Conservation (phyloP, 192 early-diverging fungal species). For the Coemansia sp. region DNA sequence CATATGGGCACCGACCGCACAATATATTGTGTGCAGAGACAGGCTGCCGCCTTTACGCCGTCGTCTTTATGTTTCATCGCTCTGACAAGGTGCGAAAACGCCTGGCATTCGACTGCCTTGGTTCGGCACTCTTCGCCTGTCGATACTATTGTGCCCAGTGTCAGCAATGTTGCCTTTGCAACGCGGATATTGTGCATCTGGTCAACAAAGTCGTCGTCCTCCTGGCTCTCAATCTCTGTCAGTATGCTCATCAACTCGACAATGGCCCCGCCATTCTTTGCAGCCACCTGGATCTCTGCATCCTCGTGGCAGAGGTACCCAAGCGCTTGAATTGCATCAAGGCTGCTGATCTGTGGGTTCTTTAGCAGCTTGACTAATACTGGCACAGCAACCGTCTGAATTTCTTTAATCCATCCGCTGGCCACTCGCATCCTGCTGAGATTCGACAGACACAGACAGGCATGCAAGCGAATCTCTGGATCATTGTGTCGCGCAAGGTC, state of each 20-base stretch:
- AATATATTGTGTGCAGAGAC: constrained; percentile 51
- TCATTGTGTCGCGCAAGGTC: constrained; percentile 34
- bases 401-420: constrained; percentile 14
- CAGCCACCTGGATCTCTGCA: constrained; percentile 44
- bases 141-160: constrained; percentile 51
- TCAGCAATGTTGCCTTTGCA: constrained; percentile 27
- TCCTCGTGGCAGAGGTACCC: constrained; percentile 55
- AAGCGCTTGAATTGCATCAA: constrained; percentile 34
- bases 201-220: constrained; percentile 43
- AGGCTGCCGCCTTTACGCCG: constrained; percentile 41
- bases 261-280: constrained; percentile 40
- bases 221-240: constrained; percentile 26
- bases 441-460: constrained; percentile 41
- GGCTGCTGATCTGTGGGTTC: constrained; percentile 1
- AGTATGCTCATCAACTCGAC: constrained; percentile 27
- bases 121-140: constrained; percentile 44
- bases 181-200: constrained; percentile 14
- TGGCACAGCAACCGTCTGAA: constrained; percentile 37
- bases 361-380: constrained; percentile 38
- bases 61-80: constrained; percentile 37
- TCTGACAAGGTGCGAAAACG: constrained; percentile 29
- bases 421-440: constrained; percentile 43
- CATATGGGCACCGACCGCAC: constrained; percentile 52
- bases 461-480: constrained; percentile 31
- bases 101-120: constrained; percentile 32